Evolutionary conservation across 768 basidiomycete genomes (phyloP), one percentile per base, ranked within the genome.

Genomic region (Tylopilus cervinicoccineus): DNA sequence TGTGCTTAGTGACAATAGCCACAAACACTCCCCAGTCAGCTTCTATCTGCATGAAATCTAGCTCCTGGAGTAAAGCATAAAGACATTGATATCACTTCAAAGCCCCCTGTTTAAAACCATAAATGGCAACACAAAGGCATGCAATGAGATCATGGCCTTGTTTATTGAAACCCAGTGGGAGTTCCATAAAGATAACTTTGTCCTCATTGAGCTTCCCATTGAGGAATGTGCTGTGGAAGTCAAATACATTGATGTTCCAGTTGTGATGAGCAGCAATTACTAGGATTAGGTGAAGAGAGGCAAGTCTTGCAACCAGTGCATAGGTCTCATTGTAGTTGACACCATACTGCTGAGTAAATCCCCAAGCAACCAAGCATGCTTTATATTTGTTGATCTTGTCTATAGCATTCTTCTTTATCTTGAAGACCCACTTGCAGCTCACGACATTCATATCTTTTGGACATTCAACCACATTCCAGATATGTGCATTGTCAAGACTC

Each of bases 171-270:
- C 71, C 68, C 0, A 62, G 65, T 1, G 73, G 72, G 40, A 70
- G 66, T 10, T 63, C 29, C 72, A 79, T 76, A 60, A 70, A 78
- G 33, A 79, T 72, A 2, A 51, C 28, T 32, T 70, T 63, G 6
- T 60, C 22, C 2, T 37, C 19, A 20, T 37, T n/a, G n/a, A 38
- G 37, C 8, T 23, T 23, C 1, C 14, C 13, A 6, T 46, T 31
- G 9, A 46, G 45, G n/a, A 45, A 38, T 9, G 44, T 27, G 5
- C 2, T 23, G n/a, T 47, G 45, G n/a, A 47, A 47, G 16, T 47
- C 16, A 4, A 46, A 46, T 2, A 46, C 28, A 4, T 46, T 6
- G 4, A 46, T 17, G 1, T 38, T 16, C 37, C 45, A 46, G 12
- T 45, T 5, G 6, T 45, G 11, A 4, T 5, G 6, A 7, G 37